Conservation (phyloP, 306 rosid genomes). For the Astragalus membranaceus region DNA sequence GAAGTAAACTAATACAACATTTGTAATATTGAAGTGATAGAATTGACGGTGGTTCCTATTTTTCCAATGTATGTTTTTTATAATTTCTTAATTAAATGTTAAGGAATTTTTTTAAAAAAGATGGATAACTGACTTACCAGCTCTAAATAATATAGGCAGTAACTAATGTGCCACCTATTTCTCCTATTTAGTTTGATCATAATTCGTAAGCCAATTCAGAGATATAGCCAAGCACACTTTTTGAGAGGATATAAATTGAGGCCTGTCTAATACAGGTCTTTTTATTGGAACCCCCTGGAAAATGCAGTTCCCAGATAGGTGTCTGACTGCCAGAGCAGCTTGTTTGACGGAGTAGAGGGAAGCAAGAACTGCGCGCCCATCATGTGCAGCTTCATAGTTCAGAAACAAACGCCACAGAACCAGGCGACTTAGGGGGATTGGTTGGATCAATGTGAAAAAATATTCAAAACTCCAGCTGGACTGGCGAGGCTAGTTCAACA, state of each 20-base stretch:
- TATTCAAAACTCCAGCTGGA: neutral
- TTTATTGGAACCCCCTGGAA: neutral
- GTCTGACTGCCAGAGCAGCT: neutral
- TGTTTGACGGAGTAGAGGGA: neutral
- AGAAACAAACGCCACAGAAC: neutral
- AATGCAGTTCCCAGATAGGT: neutral
- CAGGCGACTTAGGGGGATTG: neutral
- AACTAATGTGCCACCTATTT: neutral
- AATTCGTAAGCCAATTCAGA: neutral
- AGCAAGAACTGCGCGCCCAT: neutral
- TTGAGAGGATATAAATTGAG: neutral
- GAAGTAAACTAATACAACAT: too few relatives aligned
- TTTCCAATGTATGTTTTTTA: too few relatives aligned
- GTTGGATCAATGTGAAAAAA: neutral
- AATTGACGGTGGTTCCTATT: too few relatives aligned
- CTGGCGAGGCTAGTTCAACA: neutral
- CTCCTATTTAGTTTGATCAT: neutral
- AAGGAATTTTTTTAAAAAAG: neutral
- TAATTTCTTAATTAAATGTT: neutral
- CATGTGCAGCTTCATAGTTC: neutral
- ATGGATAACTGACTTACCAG: neutral
- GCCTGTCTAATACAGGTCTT: neutral
- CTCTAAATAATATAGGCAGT: neutral
- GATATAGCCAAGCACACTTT: neutral
- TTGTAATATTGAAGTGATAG: too few relatives aligned